Evolutionary conservation across 345 rosid genomes (phyloP), one percentile per base, ranked within the genome.

Genomic region (Bruguiera parviflora): DNA sequence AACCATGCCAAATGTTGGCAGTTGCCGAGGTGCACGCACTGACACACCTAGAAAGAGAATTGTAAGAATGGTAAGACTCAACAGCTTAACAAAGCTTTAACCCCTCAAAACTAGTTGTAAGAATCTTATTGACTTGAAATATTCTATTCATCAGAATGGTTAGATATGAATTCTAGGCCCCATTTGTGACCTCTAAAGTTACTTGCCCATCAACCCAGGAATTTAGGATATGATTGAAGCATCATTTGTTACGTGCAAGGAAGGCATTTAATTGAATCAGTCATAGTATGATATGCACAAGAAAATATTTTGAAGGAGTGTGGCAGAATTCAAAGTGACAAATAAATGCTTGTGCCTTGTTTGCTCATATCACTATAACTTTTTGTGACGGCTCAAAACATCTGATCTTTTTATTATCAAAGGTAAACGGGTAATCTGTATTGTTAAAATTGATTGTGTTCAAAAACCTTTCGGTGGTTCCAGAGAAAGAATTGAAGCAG

Each of bases 401-500:
- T 39, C 47, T 0, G 13, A 43, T 43, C 20, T 58, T 19, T 35
- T 47, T 10, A 33, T 21, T 4, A 21, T 55, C 5, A 15, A 11
- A 56, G 29, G 15, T 43, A 43, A 43, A 43, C 16, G 4, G 47
- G 47, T 43, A 43, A 11, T 43, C 16, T 43, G 18, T 13, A 43
- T 43, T 13, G 49, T 2, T 13, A 43, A 43, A 43, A 13, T 43
- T 43, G 18, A 43, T 43, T 4, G 4, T 43, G 49, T 11, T 43
- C 5, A 43, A 43, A 43, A 61, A 49, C 60, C 24, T 58, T 64
- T 35, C 3, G 49, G 31, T 69, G 72, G 63, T 78, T 15, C n/a
- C 89, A 94, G 98, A 94, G 77, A 89, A 77, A 75, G 98, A 91
- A 75, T 67, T 94, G 47, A 87, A 88, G 77, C 92, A 81, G 81